These are phyloP conservation scores for Collybiopsis luxurians DNA, from an alignment of 768 basidiomycete species.

Conservation along the genomic window DNA sequence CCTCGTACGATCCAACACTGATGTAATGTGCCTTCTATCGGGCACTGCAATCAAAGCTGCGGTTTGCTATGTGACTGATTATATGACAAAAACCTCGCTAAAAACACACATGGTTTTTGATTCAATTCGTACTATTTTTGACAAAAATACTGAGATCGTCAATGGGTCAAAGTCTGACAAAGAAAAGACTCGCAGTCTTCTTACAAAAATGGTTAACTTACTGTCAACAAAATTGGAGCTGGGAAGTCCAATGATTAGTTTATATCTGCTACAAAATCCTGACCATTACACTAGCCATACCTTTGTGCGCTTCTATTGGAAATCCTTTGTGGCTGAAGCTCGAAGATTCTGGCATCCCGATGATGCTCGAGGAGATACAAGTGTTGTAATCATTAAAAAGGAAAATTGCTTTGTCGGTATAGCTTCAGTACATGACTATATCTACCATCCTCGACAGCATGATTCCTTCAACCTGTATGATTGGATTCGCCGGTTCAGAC, in stretches of 20 bases:
- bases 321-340: slow-evolving; percentile 10
- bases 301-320: slow-evolving; percentile 18
- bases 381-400: slow-evolving; percentile 1
- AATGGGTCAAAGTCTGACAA: slow-evolving; percentile 14
- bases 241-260: background rate
- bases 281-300: slow-evolving; percentile 20
- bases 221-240: slow-evolving; percentile 3
- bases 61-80: slow-evolving; percentile 24
- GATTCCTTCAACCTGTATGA: slow-evolving; percentile 13
- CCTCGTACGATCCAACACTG: slow-evolving; percentile 21
- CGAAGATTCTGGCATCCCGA: slow-evolving; percentile 1
- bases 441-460: slow-evolving; percentile 4
- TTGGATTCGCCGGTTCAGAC: slow-evolving; percentile 13
- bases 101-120: slow-evolving; percentile 25
- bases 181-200: slow-evolving; percentile 11
- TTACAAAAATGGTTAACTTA: slow-evolving; percentile 22
- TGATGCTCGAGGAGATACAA: background rate
- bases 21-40: slow-evolving; percentile 19
- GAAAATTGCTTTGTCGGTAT: background rate
- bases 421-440: slow-evolving; percentile 14
- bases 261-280: background rate
- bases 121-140: slow-evolving; percentile 8
- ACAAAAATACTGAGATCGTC: slow-evolving; percentile 13
- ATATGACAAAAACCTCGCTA: slow-evolving; percentile 21
- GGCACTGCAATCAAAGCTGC: slow-evolving; percentile 23